A percentile compares a stretch with the other conserved stretches of the same genome.
Conservation (phyloP, 495 filamentous ascomycete species). For the Xylaria bambusicola region DNA sequence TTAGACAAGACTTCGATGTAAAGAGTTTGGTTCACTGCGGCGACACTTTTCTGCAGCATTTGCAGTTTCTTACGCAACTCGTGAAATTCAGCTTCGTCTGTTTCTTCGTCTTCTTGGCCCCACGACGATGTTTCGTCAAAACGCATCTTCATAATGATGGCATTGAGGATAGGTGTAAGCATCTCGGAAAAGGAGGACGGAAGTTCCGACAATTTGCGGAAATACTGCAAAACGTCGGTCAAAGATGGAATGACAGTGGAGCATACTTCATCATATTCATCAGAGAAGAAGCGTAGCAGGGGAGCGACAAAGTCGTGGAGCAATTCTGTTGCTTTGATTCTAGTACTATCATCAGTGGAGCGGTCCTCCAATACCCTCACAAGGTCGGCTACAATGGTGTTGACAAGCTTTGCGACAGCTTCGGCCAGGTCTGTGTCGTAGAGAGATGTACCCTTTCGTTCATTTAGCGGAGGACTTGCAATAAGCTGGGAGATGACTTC, state of each 20-base stretch:
- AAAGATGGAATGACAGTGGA: conserved; percentile 90
- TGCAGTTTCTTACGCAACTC: conserved; percentile 87
- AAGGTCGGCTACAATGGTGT: conserved; percentile 81
- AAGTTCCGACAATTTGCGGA: conserved; percentile 73
- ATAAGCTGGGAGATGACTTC: conserved; percentile 81
- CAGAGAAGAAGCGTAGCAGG: conserved; percentile 88
- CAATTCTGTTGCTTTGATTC: conserved; percentile 68
- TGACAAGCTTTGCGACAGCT: conserved; percentile 92
- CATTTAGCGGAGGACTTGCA: conserved; percentile 72
- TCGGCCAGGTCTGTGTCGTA: conserved; percentile 97
- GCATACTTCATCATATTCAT: conserved; percentile 97
- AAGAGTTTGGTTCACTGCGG: conserved; percentile 77
- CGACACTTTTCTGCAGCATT: conserved; percentile 85
- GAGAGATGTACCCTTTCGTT: conserved; percentile 72
- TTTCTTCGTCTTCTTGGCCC: conserved; percentile 92
- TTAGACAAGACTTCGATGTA: conserved; percentile 84
- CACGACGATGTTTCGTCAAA: conserved; percentile 93
- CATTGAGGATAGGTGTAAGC: conserved; percentile 82
- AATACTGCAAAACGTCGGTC: conserved; percentile 83
- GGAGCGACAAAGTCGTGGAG: conserved; percentile 80
- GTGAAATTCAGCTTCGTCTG: conserved; percentile 97
- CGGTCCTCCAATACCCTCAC: conserved; percentile 68
- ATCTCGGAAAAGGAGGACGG: conserved; percentile 71
- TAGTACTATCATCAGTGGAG: conserved; percentile 54
- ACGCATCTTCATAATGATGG: conserved; percentile 91